phyloP scores from a whole-genome alignment of 495 filamentous ascomycete species.

The Penicillium antarcticum region DNA sequence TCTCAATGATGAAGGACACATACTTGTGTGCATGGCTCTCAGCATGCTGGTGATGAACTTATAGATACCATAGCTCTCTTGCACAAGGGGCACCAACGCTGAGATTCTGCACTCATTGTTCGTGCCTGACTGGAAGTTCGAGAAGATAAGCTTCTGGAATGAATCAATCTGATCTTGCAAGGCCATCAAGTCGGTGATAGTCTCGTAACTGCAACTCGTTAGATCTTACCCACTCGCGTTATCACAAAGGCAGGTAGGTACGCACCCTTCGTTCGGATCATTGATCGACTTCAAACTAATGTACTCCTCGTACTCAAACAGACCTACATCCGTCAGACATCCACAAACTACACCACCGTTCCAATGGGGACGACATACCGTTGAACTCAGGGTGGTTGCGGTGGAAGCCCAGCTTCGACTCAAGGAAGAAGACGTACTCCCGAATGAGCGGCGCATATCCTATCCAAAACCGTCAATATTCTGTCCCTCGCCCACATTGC shows the following conservation, averaged over 20 bases:
- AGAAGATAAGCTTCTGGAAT: conserved; percentile 97
- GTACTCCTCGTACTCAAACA: conserved; percentile 99
- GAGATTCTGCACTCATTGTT: conserved; percentile 98
- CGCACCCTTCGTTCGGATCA: conserved; percentile 90
- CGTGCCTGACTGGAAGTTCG: conserved; percentile 82
- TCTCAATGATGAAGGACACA: conserved; percentile 16
- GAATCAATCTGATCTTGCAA: conserved; percentile 96
- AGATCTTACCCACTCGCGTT: conserved; percentile 6
- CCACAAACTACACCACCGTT: background rate
- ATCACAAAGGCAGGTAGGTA: background rate
- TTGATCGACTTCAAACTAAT: conserved; percentile 97
- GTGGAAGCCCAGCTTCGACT: conserved; percentile 91
- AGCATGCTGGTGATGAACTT: conserved; percentile 95
- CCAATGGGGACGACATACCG: conserved; percentile 48
- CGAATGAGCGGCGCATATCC: conserved; percentile 89
- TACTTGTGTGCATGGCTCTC: conserved; percentile 94
- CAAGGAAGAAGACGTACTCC: conserved; percentile 92
- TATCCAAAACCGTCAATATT: conserved; percentile 26
- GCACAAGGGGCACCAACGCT: conserved; percentile 86
- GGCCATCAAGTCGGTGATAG: conserved; percentile 92
- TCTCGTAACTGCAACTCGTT: conserved; percentile 68
- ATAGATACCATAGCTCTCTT: conserved; percentile 98
- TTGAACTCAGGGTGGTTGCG: conserved; percentile 97
- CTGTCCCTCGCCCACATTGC: conserved; percentile 1
- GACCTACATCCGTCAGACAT: conserved; percentile 41